phyloP scores from a whole-genome alignment of 2,329 filamentous ascomycete genomes.

The Colletotrichum paranaense region DNA sequence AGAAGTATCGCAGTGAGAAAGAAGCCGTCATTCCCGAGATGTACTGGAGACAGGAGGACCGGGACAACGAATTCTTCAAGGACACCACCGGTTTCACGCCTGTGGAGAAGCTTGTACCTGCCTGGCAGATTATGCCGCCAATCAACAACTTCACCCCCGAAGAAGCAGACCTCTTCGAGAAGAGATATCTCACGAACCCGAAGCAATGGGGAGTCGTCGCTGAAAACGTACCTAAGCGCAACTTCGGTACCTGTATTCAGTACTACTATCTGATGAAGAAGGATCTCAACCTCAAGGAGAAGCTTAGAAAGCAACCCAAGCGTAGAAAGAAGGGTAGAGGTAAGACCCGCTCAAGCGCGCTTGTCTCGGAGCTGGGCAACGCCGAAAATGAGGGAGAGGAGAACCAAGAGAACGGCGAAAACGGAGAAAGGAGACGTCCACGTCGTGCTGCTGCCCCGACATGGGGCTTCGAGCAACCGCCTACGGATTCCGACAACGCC shows the following conservation, averaged over 20 bases:
- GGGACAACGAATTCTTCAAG: constrained; percentile 67
- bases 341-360: constrained; percentile 71
- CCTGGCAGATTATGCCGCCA: constrained; percentile 79
- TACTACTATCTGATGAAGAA: constrained; percentile 88
- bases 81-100: constrained; percentile 75
- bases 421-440: constrained; percentile 70
- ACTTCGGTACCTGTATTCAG: constrained; percentile 84
- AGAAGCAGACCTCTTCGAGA: constrained; percentile 78
- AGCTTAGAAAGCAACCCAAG: constrained; percentile 73
- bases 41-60: constrained; percentile 71
- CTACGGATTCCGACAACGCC: constrained; percentile 69
- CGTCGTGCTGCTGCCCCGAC: constrained; percentile 76
- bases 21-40: constrained; percentile 81
- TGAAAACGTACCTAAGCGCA: constrained; percentile 72
- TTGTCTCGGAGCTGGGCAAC: constrained; percentile 74
- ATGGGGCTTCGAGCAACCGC: constrained; percentile 72
- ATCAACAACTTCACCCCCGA: constrained; percentile 80
- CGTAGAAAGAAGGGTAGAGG: constrained; percentile 60
- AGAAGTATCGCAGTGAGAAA: constrained; percentile 79
- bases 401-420: constrained; percentile 66
- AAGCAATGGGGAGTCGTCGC: constrained; percentile 88
- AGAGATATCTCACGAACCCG: constrained; percentile 78
- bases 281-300: constrained; percentile 80
- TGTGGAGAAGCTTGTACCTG: constrained; percentile 73
- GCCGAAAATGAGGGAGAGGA: constrained; percentile 68